Evolutionary conservation across 2,329 filamentous ascomycete genomes (phyloP), one percentile per base, ranked within the genome.

Genomic region (Ilyonectria mors-panacis): DNA sequence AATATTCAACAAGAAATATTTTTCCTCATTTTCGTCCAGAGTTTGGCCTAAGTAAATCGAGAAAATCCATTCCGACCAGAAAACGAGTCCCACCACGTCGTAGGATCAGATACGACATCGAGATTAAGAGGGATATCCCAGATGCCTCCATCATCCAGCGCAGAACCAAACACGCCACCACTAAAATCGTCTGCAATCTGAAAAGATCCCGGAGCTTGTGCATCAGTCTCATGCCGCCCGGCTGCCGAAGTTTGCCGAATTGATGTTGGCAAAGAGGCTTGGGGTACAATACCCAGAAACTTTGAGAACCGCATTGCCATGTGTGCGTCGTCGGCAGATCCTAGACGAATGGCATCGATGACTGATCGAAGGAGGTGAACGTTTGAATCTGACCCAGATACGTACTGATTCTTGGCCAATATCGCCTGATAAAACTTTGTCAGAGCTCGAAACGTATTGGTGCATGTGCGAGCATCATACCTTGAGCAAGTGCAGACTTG

Each of bases 241-340:
- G 50, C 10, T 23, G 26, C 39, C 6, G 44, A 19, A 19, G 45
- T 28, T 3, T 54, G 47, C n/a, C 37, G 10, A 13, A 17, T 39
- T 12, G 64, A 55, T 12, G 39, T 30, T 35, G 65, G 61, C 9
- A 67, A 19, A 1, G 69, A 62, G 10, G 42, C 44, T 9, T 59
- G 58, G 4, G 67, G 30, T 15, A 69, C 58, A 7, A 66, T 70
- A 1, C 69, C 69, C 6, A 67, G 48, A 33, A 71, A 67, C 55
- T 67, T 67, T 26, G 67, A 63, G 44, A 65, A 71, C 1, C 69
- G 48, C 15, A 71, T 65, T 17, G 67, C 59, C 66, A 71, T 71
- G 51, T 67, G 69, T 1, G 55, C 62, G 17, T 71, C 63, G 13
- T 69, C 68, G 2, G 64, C 63, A 3, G 66, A 65, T 7, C 61